phyloP scores from a whole-genome alignment of 495 filamentous ascomycete genomes.

The Neurospora africana region DNA sequence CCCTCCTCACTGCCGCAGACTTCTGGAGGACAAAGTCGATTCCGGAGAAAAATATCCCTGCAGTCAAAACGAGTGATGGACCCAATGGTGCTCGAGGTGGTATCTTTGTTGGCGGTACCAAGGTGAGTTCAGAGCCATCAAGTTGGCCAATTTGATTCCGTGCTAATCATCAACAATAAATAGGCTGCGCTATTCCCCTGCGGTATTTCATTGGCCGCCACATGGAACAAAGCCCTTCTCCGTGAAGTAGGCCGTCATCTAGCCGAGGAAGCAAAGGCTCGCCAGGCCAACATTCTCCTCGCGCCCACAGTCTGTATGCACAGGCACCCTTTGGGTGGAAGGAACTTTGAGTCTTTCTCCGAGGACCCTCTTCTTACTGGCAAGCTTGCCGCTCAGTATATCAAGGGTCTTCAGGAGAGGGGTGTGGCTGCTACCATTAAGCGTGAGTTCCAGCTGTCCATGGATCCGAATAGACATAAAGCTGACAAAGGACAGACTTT shows the following conservation, averaged over 20 bases:
- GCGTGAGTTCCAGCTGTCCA: slow-evolving; percentile 30
- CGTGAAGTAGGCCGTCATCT: slow-evolving; percentile 58
- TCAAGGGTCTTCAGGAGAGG: slow-evolving; percentile 62
- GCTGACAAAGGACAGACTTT: slow-evolving; percentile 45
- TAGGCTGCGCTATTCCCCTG: slow-evolving; percentile 64
- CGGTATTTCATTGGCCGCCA: slow-evolving; percentile 65
- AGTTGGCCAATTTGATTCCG: slow-evolving; percentile 28
- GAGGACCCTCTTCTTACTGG: slow-evolving; percentile 75
- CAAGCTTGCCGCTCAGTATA: slow-evolving; percentile 60
- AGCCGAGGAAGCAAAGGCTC: slow-evolving; percentile 60
- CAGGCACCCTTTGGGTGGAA: slow-evolving; percentile 67
- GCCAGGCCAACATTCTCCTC: slow-evolving; percentile 62
- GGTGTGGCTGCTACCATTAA: slow-evolving; percentile 73
- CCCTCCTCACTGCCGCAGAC: slow-evolving; percentile 54
- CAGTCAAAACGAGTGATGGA: slow-evolving; percentile 65
- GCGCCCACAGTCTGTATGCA: slow-evolving; percentile 80
- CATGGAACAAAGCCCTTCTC: slow-evolving; percentile 65
- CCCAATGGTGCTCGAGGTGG: slow-evolving; percentile 72
- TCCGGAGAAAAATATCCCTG: slow-evolving; percentile 56
- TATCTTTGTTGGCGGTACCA: slow-evolving; percentile 53
- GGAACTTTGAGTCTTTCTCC: slow-evolving; percentile 81
- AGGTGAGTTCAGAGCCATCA: slow-evolving; percentile 26
- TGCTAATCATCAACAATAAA: slow-evolving; percentile 31
- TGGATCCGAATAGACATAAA: not conserved
- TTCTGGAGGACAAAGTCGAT: slow-evolving; percentile 71